phyloP scores from a whole-genome alignment of 257 asterid species.

The Buddleja alternifolia region DNA sequence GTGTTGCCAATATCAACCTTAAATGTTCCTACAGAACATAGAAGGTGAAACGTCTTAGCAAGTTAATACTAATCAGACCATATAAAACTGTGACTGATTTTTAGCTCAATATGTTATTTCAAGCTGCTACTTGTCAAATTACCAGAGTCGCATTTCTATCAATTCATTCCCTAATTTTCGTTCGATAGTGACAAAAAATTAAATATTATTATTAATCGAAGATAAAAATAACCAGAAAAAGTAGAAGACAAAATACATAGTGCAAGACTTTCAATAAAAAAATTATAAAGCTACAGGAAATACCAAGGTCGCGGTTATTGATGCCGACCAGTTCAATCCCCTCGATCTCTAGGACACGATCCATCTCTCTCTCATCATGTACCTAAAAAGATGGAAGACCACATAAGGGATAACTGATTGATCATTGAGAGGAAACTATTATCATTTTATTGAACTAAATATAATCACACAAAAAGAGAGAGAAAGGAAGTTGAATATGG shows the following conservation, averaged over 20 bases:
- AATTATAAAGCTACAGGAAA: neutral
- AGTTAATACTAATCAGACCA: neutral
- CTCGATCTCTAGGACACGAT: constrained; percentile 85
- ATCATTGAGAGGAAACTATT: neutral
- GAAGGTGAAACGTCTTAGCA: constrained; percentile 18
- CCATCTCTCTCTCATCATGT: constrained; percentile 97
- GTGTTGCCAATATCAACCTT: constrained; percentile 89
- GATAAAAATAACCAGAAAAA: constrained; percentile 10
- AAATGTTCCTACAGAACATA: constrained; percentile 68
- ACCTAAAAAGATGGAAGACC: constrained; percentile 60
- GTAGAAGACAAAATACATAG: neutral
- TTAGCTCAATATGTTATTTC: neutral
- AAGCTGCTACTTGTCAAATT: neutral
- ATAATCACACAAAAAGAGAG: constrained; percentile 9
- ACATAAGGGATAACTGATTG: constrained; percentile 13
- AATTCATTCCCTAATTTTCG: neutral
- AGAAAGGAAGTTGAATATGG: constrained; percentile 2
- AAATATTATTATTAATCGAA: neutral
- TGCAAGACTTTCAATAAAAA: neutral
- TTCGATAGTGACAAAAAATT: no score
- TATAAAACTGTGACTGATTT: neutral
- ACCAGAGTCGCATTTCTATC: neutral
- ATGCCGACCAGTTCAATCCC: constrained; percentile 94
- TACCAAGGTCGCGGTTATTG: constrained; percentile 93
- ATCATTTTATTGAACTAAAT: neutral